These are phyloP conservation scores for Populus hybrid DNA, from an alignment of 441 rosid genomes.

Conservation along the genomic window DNA sequence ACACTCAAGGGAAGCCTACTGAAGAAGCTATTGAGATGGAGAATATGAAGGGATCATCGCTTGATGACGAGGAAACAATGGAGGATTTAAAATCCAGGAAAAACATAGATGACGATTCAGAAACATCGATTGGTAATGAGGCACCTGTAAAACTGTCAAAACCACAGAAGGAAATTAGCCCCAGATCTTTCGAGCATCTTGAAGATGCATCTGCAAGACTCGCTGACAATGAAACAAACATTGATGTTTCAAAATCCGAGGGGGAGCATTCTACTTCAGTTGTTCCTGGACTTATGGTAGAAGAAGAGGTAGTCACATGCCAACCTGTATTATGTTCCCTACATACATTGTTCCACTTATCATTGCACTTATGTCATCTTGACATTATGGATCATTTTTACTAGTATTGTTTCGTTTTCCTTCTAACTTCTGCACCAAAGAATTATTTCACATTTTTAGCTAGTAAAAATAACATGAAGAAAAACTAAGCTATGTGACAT, in stretches of 20 bases:
- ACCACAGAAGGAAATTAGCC: conserved; percentile 2
- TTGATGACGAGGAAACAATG: conserved; percentile 2
- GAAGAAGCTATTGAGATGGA: conserved; percentile 1
- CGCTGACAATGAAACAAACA: background rate
- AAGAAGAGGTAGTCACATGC: background rate
- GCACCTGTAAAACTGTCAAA: background rate
- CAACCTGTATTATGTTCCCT: background rate
- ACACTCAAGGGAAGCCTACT: conserved; percentile 1
- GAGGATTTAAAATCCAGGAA: conserved; percentile 9
- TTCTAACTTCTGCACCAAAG: background rate
- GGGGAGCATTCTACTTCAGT: background rate
- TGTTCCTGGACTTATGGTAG: background rate
- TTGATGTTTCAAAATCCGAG: background rate
- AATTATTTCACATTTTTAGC: background rate
- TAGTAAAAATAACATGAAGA: background rate
- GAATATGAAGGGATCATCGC: background rate
- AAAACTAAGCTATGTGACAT: conserved; percentile 10
- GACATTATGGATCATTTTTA: background rate
- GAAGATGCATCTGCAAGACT: background rate
- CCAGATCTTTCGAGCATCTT: background rate
- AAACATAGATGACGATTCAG: conserved; percentile 13
- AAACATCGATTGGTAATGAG: conserved; percentile 5
- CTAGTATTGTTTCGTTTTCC: background rate
- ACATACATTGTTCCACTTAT: background rate
- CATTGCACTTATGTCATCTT: background rate